Percentiles rank a stretch among this genome's conserved stretches.
Evolutionary conservation across 768 basidiomycete genomes (phyloP).

Genomic region (Leccinellum albellum): DNA sequence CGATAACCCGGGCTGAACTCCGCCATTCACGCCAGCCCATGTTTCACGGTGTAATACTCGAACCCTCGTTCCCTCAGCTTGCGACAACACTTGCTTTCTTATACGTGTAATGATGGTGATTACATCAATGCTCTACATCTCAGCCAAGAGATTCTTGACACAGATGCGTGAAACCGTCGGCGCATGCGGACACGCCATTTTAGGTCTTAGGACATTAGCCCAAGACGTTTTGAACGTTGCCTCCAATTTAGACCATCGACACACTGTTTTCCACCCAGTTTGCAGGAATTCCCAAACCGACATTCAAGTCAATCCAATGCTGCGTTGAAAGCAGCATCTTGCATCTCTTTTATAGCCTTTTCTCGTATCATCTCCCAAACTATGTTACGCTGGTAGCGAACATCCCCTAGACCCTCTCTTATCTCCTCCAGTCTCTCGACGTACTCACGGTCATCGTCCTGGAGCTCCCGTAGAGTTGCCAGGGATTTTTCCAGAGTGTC

Average conservation of each 20-base stretch:
- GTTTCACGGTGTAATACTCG: background rate
- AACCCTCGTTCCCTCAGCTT: background rate
- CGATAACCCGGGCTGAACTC: background rate
- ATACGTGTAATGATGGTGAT: conserved; percentile 10
- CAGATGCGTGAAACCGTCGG: background rate
- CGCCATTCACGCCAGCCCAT: background rate
- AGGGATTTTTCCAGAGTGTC: conserved; percentile 73
- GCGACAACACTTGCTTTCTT: conserved; percentile 7
- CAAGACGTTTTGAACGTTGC: background rate
- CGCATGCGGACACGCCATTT: background rate
- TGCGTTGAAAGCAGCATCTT: conserved; percentile 52
- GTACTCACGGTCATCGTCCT: conserved; percentile 86
- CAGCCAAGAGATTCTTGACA: background rate
- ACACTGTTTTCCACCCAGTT: conserved; percentile 1
- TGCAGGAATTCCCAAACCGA: background rate
- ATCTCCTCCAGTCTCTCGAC: conserved; percentile 83
- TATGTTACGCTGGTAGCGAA: conserved; percentile 62
- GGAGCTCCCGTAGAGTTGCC: conserved; percentile 69
- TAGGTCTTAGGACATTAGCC: background rate
- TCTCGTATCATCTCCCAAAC: conserved; percentile 78
- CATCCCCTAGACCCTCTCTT: conserved; percentile 73
- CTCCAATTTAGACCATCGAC: background rate
- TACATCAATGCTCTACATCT: background rate
- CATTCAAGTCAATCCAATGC: conserved; percentile 22
- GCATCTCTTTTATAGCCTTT: conserved; percentile 70